Evolutionary conservation across 2,329 filamentous ascomycete genomes (phyloP), one percentile per base, ranked within the genome.

Genomic region (Cercospora sojina): DNA sequence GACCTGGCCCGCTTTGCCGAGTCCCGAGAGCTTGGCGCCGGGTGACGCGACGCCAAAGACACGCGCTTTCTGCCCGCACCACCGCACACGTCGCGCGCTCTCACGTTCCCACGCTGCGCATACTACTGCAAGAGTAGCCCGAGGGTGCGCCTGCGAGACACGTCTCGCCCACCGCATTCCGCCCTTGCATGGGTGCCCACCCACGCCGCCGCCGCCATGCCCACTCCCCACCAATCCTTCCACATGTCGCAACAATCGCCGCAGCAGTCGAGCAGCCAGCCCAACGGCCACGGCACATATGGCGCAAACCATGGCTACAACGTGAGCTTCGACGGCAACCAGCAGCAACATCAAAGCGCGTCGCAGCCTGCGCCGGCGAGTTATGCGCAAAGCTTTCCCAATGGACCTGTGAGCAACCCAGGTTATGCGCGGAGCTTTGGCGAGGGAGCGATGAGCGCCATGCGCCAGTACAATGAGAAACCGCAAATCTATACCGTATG

Each of bases 401-500:
- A 75, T 64, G 75, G 74, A 5, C 74, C 75, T n/a, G 67, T 76
- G 49, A 70, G 70, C 64, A 74, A 77, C 65, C 78, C 81, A 70
- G 79, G 80, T 25, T 81, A 75, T 68, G 73, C 74, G 59, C 65
- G 74, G 59, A 76, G 73, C 64, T 77, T 77, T 60, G 75, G 74
- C 56, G 73, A 72, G 13, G 66, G 70, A n/a, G 69, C 69, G n/a
- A 67, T 72, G 62, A 66, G 67, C 35, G 60, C 66, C 41, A 67
- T 68, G 64, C 66, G 72, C 41, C 72, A 66, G 25, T 73, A 72
- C 63, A 64, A 64, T 25, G 75, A 81, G 35, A 74, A 77, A 74
- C 80, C 82, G 53, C 82, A 83, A 73, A 84, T 84, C 69, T 84
- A 84, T 71, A 84, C 82, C 8, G 81, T 83, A 73, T 59, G 80